These are phyloP conservation scores for Carex cristatella DNA, from an alignment of 176 grass and related monocot species.

Conservation along the genomic window DNA sequence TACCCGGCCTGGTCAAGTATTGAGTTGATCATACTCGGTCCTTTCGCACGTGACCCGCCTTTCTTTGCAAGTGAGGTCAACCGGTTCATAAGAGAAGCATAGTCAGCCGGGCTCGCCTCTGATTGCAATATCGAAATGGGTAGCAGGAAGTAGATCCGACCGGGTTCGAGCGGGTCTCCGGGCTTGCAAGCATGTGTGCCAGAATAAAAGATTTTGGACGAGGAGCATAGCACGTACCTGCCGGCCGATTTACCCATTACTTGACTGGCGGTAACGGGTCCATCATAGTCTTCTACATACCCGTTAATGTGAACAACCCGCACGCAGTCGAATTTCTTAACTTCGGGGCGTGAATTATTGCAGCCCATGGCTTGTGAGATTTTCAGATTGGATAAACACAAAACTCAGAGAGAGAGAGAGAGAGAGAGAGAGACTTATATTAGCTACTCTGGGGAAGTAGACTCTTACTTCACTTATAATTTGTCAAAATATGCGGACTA, in stretches of 20 bases:
- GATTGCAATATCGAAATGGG: constrained; percentile 64
- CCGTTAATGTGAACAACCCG: constrained; percentile 96
- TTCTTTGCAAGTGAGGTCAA: constrained; percentile 51
- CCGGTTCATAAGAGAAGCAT: constrained; percentile 79
- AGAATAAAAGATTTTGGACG: constrained; percentile 52
- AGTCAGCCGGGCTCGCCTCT: constrained; percentile 79
- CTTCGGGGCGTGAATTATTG: constrained; percentile 17
- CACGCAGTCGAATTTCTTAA: constrained; percentile 45
- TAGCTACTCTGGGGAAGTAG: background rate
- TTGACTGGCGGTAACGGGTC: constrained; percentile 46
- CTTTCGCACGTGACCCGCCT: constrained; percentile 12
- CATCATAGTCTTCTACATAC: constrained; percentile 78
- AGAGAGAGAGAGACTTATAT: constrained; percentile 2
- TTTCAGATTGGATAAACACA: background rate
- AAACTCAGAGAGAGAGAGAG: background rate
- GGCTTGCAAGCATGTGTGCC: constrained; percentile 50
- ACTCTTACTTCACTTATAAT: background rate
- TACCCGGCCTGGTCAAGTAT: constrained; percentile 17
- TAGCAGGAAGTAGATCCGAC: constrained; percentile 83
- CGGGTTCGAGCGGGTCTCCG: constrained; percentile 59
- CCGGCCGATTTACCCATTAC: constrained; percentile 26
- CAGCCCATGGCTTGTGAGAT: constrained; percentile 42
- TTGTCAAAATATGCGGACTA: background rate
- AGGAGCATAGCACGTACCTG: constrained; percentile 63
- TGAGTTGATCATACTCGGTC: constrained; percentile 39